Evolutionary conservation across 306 rosid species (phyloP).

Genomic region (Calophaca sinica): DNA sequence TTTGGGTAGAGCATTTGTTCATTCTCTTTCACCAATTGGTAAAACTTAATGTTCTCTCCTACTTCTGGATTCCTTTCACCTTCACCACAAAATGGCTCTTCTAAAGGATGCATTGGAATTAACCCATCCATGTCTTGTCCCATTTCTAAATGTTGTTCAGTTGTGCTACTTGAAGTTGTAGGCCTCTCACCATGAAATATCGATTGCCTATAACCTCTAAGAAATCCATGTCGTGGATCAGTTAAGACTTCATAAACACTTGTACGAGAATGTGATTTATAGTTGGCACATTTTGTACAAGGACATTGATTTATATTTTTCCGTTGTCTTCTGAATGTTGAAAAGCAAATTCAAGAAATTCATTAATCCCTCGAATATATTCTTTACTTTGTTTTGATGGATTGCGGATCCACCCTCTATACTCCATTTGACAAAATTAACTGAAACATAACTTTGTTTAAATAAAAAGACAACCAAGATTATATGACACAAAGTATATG

Average conservation of each 20-base stretch:
- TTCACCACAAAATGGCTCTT: too few relatives aligned
- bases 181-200: constrained; percentile 7
- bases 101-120: neutral
- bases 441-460: too few relatives aligned
- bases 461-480: too few relatives aligned
- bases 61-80: too few relatives aligned
- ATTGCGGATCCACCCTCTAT: constrained; percentile 2
- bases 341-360: too few relatives aligned
- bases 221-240: neutral
- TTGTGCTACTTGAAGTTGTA: neutral
- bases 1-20: too few relatives aligned
- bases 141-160: neutral
- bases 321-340: neutral
- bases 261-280: neutral
- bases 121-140: neutral
- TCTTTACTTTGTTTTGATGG: neutral
- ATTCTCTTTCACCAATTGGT: neutral
- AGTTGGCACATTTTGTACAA: neutral
- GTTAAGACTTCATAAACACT: constrained; percentile 9
- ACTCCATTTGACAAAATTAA: too few relatives aligned
- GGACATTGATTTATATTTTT: constrained; percentile 9
- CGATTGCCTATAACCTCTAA: neutral
- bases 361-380: too few relatives aligned
- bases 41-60: neutral
- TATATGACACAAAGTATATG: too few relatives aligned